Evolutionary conservation across 1,139 yeast species (phyloP), one percentile per base, ranked within the genome.

Genomic region (Nematodospora anomalae): DNA sequence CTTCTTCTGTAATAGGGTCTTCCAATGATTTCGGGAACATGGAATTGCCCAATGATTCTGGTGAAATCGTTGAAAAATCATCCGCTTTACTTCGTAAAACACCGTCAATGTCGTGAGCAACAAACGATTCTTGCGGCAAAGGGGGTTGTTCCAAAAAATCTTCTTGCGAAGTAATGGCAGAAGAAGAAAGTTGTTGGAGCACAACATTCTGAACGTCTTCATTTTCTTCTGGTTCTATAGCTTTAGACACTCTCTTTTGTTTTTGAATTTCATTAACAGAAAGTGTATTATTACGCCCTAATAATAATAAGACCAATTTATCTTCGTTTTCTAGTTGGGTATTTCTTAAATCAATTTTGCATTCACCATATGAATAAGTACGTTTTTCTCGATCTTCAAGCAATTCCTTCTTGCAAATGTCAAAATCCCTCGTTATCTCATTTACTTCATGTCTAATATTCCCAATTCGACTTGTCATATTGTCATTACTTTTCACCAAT

Each of bases 401-500:
- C 8, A 18, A 6, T 6, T 18, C 8, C 8, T 18, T 18, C 21
- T 18, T 18, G 21, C 21, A 18, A 8, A 8, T 6, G 8, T 18
- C 8, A 18, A 18, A 18, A 18, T 18, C 21, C 8, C 21, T 18
- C 8, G 21, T 6, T 5, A 28, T 11, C 16, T 28, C 18, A 28
- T 16, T 5, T 4, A 16, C 30, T 26, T 42, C 42, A 16, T 33
- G 30, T 13, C 38, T 20, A 4, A 42, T 36, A 16, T n/a, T 32
- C 6, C 30, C 30, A 15, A 46, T 28, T 15, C 40, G 28, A 18
- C 31, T 28, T 29, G 23, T 32, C 24, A 46, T 33, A 11, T 22
- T 16, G 15, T 43, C 35, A 33, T 38, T 42, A 20, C 29, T 37
- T 8, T 26, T 26, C 4, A 28, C 14, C 27, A 46, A 36, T 4